phyloP scores from a whole-genome alignment of 768 basidiomycete species.

The Lactarius sp. region DNA sequence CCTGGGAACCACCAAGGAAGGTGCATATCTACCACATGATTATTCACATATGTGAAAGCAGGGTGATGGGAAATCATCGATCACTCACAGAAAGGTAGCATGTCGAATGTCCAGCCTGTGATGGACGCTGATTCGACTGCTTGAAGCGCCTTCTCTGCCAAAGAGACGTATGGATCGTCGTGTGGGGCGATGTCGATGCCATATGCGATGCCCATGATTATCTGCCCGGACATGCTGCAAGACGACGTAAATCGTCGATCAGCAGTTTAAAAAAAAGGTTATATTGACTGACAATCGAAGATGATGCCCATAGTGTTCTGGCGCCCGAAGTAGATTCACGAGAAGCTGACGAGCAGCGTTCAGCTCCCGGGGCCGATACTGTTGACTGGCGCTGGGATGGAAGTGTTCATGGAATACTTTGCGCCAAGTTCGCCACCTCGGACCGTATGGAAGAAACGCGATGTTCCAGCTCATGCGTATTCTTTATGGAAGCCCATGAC shows the following conservation, averaged over 20 bases:
- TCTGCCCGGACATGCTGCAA: conserved; percentile 19
- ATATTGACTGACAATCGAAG: conserved; percentile 11
- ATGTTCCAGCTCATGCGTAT: conserved; percentile 22
- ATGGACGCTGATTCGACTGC: conserved; percentile 18
- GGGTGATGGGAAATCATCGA: neutral
- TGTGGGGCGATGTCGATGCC: conserved; percentile 24
- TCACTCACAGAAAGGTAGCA: conserved; percentile 23
- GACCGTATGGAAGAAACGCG: conserved; percentile 20
- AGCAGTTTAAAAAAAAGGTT: neutral
- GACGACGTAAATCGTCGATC: conserved; percentile 11
- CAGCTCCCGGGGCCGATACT: conserved; percentile 16
- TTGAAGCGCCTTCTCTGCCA: conserved; percentile 25
- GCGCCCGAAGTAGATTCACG: conserved; percentile 15
- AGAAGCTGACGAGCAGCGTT: conserved; percentile 20
- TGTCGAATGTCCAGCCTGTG: conserved; percentile 21
- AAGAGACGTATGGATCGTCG: conserved; percentile 23
- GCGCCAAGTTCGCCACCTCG: conserved; percentile 17
- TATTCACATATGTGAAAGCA: neutral
- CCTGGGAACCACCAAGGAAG: conserved; percentile 31
- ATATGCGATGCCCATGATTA: conserved; percentile 27
- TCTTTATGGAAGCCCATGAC: neutral
- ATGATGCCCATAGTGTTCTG: conserved; percentile 17
- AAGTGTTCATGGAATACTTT: conserved; percentile 20
- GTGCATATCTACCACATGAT: conserved; percentile 20
- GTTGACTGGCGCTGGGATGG: conserved; percentile 13